Percentiles rank a stretch among this genome's conserved stretches.
Evolutionary conservation across 768 basidiomycete genomes (phyloP).

Genomic region (Lentinula aciculospora): DNA sequence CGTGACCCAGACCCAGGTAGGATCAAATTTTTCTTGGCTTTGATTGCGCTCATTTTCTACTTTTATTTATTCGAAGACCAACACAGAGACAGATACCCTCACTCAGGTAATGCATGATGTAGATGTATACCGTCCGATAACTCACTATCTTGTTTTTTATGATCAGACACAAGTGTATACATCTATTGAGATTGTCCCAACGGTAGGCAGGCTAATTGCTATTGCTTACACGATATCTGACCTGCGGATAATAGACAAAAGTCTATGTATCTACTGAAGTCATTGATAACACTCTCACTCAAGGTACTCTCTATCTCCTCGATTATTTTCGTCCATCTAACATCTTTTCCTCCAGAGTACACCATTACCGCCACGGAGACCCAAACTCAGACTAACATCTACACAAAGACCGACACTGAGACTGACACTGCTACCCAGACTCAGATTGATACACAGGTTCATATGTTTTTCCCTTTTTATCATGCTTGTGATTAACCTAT

Average conservation of each 20-base stretch:
- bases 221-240: neutral
- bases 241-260: neutral
- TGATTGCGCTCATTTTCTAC: slow-evolving; percentile 12
- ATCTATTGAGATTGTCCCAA: slow-evolving; percentile 50
- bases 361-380: slow-evolving; percentile 63
- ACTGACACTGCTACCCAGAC: slow-evolving; percentile 45
- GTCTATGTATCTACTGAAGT: slow-evolving; percentile 65
- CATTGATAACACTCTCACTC: slow-evolving; percentile 48
- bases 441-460: neutral
- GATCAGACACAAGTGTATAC: slow-evolving; percentile 22
- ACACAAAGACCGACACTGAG: slow-evolving; percentile 50
- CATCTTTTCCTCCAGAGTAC: slow-evolving; percentile 27
- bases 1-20: slow-evolving; percentile 37
- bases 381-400: slow-evolving; percentile 47
- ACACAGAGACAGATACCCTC: slow-evolving; percentile 12
- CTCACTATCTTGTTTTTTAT: neutral
- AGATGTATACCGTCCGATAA: too few relatives aligned
- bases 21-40: neutral
- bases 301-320: slow-evolving; percentile 12
- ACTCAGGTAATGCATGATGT: slow-evolving; percentile 15
- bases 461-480: neutral
- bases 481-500: neutral
- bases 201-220: slow-evolving; percentile 29
- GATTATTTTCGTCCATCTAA: neutral
- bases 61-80: neutral